These are phyloP conservation scores for Thalassiosira delicatula DNA, from an alignment of 352 stramenopile genomes.

Conservation along the genomic window DNA sequence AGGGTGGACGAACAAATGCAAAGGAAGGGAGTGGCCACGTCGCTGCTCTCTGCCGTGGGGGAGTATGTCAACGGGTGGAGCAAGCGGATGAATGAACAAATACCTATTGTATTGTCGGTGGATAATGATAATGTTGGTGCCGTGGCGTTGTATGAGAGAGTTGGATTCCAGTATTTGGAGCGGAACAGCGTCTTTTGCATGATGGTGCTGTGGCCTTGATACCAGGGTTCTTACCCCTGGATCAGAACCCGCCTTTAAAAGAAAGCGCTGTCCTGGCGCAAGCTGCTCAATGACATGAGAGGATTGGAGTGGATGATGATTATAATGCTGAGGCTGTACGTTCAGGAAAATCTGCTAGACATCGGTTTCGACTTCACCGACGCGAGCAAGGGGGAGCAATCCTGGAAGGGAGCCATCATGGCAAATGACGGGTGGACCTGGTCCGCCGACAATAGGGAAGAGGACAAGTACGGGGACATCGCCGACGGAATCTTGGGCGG, in stretches of 20 bases:
- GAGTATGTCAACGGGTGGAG: conserved; percentile 18
- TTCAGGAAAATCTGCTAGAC: conserved; percentile 12
- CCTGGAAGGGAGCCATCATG: conserved; percentile 39
- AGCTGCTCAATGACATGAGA: no score
- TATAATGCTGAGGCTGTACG: no score
- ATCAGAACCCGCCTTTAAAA: no score
- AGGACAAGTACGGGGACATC: conserved; percentile 54
- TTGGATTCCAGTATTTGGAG: conserved; percentile 57
- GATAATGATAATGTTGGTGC: conserved; percentile 54
- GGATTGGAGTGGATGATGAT: no score
- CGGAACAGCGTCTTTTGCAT: conserved; percentile 41
- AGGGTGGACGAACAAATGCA: conserved; percentile 34
- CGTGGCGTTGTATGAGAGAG: conserved; percentile 48
- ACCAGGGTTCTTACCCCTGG: no score
- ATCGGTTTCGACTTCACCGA: conserved; percentile 53
- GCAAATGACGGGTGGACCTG: conserved; percentile 47
- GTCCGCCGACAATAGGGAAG: conserved; percentile 41
- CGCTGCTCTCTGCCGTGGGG: conserved; percentile 39
- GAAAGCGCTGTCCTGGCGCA: no score
- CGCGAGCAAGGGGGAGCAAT: conserved; percentile 11
- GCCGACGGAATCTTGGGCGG: conserved; percentile 18
- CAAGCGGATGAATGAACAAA: background rate
- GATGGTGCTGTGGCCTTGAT: conserved; percentile 33
- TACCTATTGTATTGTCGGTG: conserved; percentile 52
- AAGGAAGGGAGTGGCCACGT: conserved; percentile 37